Conservation (phyloP, 768 basidiomycete species). For the Pleurotus salmoneostramineus region DNA sequence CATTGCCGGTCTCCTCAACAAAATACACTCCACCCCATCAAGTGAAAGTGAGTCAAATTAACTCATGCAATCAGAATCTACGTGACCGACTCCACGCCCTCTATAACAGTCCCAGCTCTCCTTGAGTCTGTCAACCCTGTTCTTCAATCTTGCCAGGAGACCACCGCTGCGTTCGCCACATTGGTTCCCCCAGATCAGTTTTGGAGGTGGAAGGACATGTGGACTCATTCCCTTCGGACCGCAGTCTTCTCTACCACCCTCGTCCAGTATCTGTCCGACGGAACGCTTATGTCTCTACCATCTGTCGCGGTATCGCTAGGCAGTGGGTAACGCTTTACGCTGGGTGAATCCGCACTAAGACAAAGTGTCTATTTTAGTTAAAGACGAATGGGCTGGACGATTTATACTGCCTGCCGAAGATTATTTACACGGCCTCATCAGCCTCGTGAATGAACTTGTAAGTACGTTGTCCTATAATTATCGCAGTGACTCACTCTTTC, state of each 20-base stretch:
- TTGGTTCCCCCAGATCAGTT: slow-evolving; percentile 69
- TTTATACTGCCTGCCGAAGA: slow-evolving; percentile 68
- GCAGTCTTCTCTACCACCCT: slow-evolving; percentile 65
- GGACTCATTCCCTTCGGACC: slow-evolving; percentile 65
- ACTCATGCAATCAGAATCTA: neutral
- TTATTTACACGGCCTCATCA: slow-evolving; percentile 79
- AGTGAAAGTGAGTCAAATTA: slow-evolving; percentile 42
- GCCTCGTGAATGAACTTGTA: slow-evolving; percentile 77
- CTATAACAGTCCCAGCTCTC: slow-evolving; percentile 51
- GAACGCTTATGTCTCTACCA: slow-evolving; percentile 55
- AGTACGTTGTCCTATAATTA: slow-evolving; percentile 15
- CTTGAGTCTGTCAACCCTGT: slow-evolving; percentile 54
- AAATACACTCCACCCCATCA: slow-evolving; percentile 70
- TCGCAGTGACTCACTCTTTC: neutral
- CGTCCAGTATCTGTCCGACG: slow-evolving; percentile 57
- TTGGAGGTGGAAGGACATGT: slow-evolving; percentile 86
- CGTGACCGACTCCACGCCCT: slow-evolving; percentile 10
- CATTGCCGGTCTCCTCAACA: slow-evolving; percentile 74
- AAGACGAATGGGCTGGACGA: slow-evolving; percentile 65
- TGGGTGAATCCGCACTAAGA: neutral
- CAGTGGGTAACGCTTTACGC: slow-evolving; percentile 41
- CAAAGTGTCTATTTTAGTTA: slow-evolving; percentile 37
- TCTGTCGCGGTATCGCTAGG: slow-evolving; percentile 55
- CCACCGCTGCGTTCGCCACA: slow-evolving; percentile 44
- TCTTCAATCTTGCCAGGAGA: slow-evolving; percentile 50